Evolutionary conservation across 805 yeast genomes (phyloP).

Genomic region (Torulaspora gathmanii): DNA sequence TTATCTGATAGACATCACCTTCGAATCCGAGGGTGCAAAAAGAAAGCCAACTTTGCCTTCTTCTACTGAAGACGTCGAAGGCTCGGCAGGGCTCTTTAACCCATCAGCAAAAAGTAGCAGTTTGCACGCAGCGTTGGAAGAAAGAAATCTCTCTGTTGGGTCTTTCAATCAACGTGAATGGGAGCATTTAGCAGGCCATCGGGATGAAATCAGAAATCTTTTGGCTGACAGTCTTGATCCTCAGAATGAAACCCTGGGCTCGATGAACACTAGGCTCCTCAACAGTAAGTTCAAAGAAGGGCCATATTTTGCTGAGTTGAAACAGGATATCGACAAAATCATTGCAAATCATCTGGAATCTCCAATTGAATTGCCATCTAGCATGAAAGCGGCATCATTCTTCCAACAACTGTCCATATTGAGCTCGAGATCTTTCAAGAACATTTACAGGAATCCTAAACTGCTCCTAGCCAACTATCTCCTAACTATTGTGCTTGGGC

Average conservation of each 20-base stretch:
- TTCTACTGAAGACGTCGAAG: slow-evolving; percentile 28
- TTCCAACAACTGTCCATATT: slow-evolving; percentile 64
- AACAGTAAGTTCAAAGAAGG: slow-evolving; percentile 36
- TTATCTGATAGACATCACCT: slow-evolving; percentile 84
- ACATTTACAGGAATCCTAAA: slow-evolving; percentile 87
- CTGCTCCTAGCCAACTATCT: slow-evolving; percentile 80
- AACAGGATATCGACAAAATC: slow-evolving; percentile 32
- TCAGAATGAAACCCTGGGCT: slow-evolving; percentile 21
- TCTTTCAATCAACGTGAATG: slow-evolving; percentile 68
- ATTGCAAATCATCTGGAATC: slow-evolving; percentile 19
- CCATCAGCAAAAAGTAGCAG: slow-evolving; percentile 6
- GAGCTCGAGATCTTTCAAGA: slow-evolving; percentile 84
- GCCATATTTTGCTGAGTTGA: slow-evolving; percentile 29
- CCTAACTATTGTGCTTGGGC: slow-evolving; percentile 68
- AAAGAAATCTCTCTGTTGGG: slow-evolving; percentile 9
- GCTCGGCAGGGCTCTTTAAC: slow-evolving; percentile 22
- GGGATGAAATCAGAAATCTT: slow-evolving; percentile 55
- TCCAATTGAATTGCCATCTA: slow-evolving; percentile 14
- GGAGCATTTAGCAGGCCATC: slow-evolving; percentile 78
- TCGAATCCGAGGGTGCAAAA: slow-evolving; percentile 39
- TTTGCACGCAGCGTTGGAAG: slow-evolving; percentile 11
- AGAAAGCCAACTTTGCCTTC: slow-evolving; percentile 8
- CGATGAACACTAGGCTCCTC: slow-evolving; percentile 21
- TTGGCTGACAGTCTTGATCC: slow-evolving; percentile 20
- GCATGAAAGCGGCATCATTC: slow-evolving; percentile 46